phyloP scores from a whole-genome alignment of 1,284 basidiomycete species.

The Trichosporon coremiiforme region DNA sequence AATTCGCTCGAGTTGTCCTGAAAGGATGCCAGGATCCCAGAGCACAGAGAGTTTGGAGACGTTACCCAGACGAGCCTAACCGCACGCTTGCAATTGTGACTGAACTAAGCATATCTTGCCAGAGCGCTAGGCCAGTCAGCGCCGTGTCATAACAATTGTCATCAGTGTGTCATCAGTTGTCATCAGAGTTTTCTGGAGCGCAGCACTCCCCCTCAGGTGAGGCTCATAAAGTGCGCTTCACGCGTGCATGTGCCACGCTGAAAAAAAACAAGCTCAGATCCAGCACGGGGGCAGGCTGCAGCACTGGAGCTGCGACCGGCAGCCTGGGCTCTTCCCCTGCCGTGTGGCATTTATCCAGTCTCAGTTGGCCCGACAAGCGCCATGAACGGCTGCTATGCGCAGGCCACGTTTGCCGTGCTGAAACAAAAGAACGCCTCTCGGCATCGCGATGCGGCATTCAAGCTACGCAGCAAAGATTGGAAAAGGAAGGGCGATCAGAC shows the following conservation, averaged over 20 bases:
- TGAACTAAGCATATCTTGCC: constrained; percentile 6
- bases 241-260: not conserved
- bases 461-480: not conserved
- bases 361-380: not conserved
- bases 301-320: not conserved
- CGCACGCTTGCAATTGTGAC: not conserved
- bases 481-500: constrained; percentile 6
- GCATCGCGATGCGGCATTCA: not conserved
- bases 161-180: not conserved
- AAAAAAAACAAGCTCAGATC: not conserved
- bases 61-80: not conserved
- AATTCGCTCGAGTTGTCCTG: not conserved
- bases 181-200: not conserved
- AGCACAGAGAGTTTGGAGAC: not conserved
- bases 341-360: constrained; percentile 2
- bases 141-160: not conserved
- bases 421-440: not conserved
- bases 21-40: not conserved
- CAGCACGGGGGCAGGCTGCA: not conserved
- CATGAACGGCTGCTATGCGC: not conserved
- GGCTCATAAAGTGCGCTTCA: not conserved
- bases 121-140: not conserved
- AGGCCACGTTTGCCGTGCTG: not conserved
- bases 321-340: not conserved
- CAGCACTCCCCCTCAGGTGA: not conserved